A percentile compares a stretch with the other conserved stretches of the same genome.
phyloP scores from a whole-genome alignment of 2,329 filamentous ascomycete species.

The Mycosphaerella sp. region DNA sequence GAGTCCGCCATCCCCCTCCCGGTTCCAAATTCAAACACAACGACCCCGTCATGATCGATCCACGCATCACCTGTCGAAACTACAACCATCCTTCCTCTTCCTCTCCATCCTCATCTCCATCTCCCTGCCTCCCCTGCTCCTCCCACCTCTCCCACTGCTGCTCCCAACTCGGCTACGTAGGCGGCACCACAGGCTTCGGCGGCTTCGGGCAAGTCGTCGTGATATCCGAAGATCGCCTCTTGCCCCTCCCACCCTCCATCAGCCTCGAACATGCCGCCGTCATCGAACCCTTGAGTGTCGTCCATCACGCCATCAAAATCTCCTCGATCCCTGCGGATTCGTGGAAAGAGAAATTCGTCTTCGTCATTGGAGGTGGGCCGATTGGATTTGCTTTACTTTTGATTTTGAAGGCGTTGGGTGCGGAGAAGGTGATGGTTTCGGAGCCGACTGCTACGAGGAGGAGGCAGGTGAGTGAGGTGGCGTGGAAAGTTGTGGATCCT shows the following conservation, averaged over 20 bases:
- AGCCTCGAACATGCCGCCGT: conserved; percentile 19
- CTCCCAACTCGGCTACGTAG: conserved; percentile 19
- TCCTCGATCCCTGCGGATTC: conserved; percentile 6
- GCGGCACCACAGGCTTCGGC: conserved; percentile 19
- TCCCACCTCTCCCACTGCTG: conserved; percentile 16
- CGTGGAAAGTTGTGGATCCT: conserved; percentile 19
- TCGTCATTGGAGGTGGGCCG: conserved; percentile 24
- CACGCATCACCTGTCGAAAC: conserved; percentile 19
- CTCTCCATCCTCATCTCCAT: no score
- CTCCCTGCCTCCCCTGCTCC: conserved; percentile 16
- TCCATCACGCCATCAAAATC: conserved; percentile 20
- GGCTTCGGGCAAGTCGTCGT: conserved; percentile 20
- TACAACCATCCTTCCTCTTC: no score
- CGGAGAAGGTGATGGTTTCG: conserved; percentile 14
- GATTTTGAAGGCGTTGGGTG: conserved; percentile 18
- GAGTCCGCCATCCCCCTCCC: conserved; percentile 13
- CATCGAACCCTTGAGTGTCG: conserved; percentile 23
- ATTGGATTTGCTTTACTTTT: conserved; percentile 22
- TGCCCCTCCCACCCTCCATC: conserved; percentile 17
- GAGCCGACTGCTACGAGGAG: conserved; percentile 20
- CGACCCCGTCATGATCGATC: conserved; percentile 23
- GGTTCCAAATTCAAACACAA: conserved; percentile 16
- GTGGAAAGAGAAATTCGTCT: conserved; percentile 15
- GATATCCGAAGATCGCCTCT: conserved; percentile 11
- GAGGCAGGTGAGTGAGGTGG: conserved; percentile 14